Conservation (phyloP, 2,329 filamentous ascomycete genomes). For the Sclerotinia subarctica region DNA sequence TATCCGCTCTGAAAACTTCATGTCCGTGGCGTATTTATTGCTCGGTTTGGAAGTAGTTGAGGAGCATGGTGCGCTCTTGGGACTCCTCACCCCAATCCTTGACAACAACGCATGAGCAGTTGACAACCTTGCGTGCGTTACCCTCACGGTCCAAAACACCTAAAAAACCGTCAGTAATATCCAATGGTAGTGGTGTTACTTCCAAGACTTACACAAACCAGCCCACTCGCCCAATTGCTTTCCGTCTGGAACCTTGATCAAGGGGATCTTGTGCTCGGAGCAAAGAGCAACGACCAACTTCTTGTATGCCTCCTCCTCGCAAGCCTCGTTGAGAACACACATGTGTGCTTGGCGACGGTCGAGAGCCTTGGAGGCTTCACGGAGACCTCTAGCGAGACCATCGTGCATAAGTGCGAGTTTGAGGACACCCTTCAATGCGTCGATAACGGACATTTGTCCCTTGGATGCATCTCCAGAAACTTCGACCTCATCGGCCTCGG, state of each 20-base stretch:
- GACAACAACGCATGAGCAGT: constrained; percentile 99
- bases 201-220: constrained; percentile 82
- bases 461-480: constrained; percentile 87
- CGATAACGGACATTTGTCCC: constrained; percentile 95
- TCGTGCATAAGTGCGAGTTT: constrained; percentile 99
- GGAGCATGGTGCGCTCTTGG: constrained; percentile 96
- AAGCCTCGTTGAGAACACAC: constrained; percentile 99
- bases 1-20: constrained; percentile 37
- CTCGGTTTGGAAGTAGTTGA: constrained; percentile 99
- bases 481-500: constrained; percentile 85
- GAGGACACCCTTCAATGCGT: constrained; percentile 97
- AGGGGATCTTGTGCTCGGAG: constrained; percentile 99
- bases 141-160: constrained; percentile 98
- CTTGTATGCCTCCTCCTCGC: constrained; percentile 99
- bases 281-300: constrained; percentile 98
- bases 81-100: constrained; percentile 99
- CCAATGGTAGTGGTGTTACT: background rate
- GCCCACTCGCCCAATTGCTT: constrained; percentile 99
- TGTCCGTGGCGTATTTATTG: constrained; percentile 49
- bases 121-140: constrained; percentile 99
- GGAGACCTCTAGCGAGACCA: constrained; percentile 95
- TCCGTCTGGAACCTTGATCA: constrained; percentile 99
- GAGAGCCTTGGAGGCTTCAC: constrained; percentile 97
- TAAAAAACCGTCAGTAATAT: constrained; percentile 41
- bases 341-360: constrained; percentile 99